Evolutionary conservation across 2,329 filamentous ascomycete genomes (phyloP).

Genomic region (Claviceps capensis): DNA sequence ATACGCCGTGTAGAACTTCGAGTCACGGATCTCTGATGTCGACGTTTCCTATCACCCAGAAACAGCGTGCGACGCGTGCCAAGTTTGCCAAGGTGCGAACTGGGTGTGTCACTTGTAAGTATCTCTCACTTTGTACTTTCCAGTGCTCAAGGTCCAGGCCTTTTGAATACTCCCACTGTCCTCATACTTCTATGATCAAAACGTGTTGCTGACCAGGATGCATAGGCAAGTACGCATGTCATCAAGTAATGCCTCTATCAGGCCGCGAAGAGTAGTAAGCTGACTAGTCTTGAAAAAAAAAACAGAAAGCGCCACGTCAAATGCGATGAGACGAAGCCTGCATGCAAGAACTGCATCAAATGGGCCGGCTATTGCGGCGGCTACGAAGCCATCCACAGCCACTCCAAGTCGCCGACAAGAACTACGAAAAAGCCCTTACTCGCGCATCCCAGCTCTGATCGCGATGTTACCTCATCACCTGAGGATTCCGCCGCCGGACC

Average conservation of each 20-base stretch:
- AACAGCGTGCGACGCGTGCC: constrained; percentile 12
- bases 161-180: too few species aligned
- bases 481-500: constrained; percentile 3
- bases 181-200: not conserved
- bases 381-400: constrained; percentile 10
- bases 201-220: not conserved
- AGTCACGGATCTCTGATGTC: constrained; percentile 7
- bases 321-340: constrained; percentile 22
- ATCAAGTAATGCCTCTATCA: not conserved
- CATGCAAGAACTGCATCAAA: constrained; percentile 21
- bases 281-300: constrained; percentile 1
- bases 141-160: too few species aligned
- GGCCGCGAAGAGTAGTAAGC: not conserved
- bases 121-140: not conserved
- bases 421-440: not conserved
- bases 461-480: constrained; percentile 4
- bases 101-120: constrained; percentile 20
- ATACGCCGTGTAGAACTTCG: not conserved
- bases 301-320: constrained; percentile 21
- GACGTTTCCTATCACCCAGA: constrained; percentile 6
- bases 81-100: constrained; percentile 19
- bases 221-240: constrained; percentile 5
- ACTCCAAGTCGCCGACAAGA: not conserved
- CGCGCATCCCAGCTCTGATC: constrained; percentile 2
- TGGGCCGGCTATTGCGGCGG: constrained; percentile 22